Base-by-base conservation (phyloP, 2,329 filamentous ascomycete species). In the Hyphodiscus sp. region DNA sequence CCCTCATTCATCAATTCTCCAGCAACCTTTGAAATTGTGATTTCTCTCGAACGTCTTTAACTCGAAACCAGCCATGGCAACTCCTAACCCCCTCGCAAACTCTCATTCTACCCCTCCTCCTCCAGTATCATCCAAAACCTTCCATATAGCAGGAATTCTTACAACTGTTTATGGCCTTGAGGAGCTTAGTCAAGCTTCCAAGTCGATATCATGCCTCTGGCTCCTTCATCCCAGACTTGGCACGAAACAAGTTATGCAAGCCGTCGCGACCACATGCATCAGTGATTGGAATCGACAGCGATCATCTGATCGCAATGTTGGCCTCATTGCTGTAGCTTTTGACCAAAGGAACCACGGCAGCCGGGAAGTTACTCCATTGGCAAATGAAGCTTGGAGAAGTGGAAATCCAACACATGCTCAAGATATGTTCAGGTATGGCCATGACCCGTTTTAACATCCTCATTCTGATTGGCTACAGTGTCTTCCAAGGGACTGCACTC, bases 341-440 rank as follows among this genome's bases (percentile, higher is more conserved):
- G 94, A 97, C 71, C 91, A 96, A 74, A 81, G 92, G 45, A 97
- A 97, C 69, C 94, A 97, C 71, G 94, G 94, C 23, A 78, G 80
- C 2, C 76, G 94, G 51, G 70, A 83, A 55, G 80, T 92, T 1
- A 78, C 85, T 62, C 72, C 79, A 8, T 61, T 77, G 18, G 83
- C 86, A 23, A 97, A 96, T 68, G 76, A 85, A 61, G 78, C 86
- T 3, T 97, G 91, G 90, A 47, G 81, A 44, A 71, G 81, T 41
- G 91, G 90, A 29, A 73, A 82, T 42, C 89, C 89, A 29, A 80
- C 77, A 7, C 94, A 97, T 73, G 92, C 91, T 0, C 83, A 89
- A 67, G 94, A 99, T 69, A 96, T 99, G 91, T 91, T 94, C 67
- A 63, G 63, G 65, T 65, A 53, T 3, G 52, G 2, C 6, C 33